Evolutionary conservation across 768 basidiomycete species (phyloP).

Genomic region (Serendipita sp.): DNA sequence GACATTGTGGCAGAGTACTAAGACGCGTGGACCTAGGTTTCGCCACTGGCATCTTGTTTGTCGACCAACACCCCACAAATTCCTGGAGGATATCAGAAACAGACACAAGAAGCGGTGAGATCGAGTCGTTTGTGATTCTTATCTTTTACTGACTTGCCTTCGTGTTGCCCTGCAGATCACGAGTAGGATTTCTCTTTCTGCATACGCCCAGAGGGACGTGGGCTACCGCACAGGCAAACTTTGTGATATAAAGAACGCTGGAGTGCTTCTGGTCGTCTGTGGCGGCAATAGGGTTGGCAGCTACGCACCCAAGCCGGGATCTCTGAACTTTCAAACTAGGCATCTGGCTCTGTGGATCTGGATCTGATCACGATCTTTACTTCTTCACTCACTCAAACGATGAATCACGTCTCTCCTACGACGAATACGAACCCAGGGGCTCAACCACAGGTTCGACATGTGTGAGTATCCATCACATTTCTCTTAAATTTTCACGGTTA

Average conservation of each 20-base stretch:
- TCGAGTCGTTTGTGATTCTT: background rate
- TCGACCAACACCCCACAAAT: background rate
- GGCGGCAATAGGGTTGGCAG: too few relatives aligned
- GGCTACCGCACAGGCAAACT: too few relatives aligned
- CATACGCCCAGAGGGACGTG: too few relatives aligned
- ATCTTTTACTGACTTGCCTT: background rate
- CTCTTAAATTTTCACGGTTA: background rate
- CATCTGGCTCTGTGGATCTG: background rate
- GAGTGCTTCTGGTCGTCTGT: too few relatives aligned
- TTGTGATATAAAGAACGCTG: too few relatives aligned
- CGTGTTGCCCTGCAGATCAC: too few relatives aligned
- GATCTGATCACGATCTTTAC: background rate
- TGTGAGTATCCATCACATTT: background rate
- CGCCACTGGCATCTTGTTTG: background rate
- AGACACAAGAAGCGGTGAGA: background rate
- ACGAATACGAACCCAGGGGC: background rate
- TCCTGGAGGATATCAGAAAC: background rate
- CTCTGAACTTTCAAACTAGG: background rate
- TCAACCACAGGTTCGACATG: conserved; percentile 2
- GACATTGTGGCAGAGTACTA: conserved; percentile 1
- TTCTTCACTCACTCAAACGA: background rate
- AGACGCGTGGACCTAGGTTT: background rate
- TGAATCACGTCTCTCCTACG: conserved; percentile 15
- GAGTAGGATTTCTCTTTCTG: too few relatives aligned
- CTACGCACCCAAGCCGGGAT: too few relatives aligned